Conservation (phyloP, 2,329 filamentous ascomycete species). For the Phaeomoniella chlamydospora region DNA sequence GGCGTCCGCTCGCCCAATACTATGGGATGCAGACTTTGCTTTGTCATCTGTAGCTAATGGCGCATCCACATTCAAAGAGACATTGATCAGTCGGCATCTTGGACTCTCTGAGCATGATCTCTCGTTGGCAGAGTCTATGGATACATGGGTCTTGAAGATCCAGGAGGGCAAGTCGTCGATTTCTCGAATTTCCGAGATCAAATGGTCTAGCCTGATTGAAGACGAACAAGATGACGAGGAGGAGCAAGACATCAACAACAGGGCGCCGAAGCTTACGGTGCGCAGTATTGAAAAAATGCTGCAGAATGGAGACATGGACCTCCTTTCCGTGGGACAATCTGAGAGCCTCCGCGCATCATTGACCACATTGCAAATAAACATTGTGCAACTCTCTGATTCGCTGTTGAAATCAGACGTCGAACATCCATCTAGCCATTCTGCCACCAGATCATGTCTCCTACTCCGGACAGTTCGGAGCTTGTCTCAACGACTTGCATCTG, state of each 20-base stretch:
- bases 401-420: too few relatives aligned
- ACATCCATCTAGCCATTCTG: not conserved
- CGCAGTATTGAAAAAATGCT: not conserved
- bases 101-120: constrained; percentile 5
- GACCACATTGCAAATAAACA: not conserved
- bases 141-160: constrained; percentile 5
- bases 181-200: constrained; percentile 4
- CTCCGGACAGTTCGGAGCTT: not conserved
- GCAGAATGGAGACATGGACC: not conserved
- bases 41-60: constrained; percentile 3
- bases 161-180: constrained; percentile 4
- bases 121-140: constrained; percentile 4
- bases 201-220: constrained; percentile 12
- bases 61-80: constrained; percentile 5
- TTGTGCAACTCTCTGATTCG: not conserved
- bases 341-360: not conserved
- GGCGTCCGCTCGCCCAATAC: constrained; percentile 2
- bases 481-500: not conserved
- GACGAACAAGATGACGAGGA: constrained; percentile 11
- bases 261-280: not conserved
- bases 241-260: not conserved
- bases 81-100: constrained; percentile 7
- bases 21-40: constrained; percentile 9
- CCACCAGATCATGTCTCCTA: not conserved
- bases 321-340: too few relatives aligned